Base-by-base conservation (phyloP, 2,329 filamentous ascomycete genomes). In the Microcyclospora pomicola region DNA sequence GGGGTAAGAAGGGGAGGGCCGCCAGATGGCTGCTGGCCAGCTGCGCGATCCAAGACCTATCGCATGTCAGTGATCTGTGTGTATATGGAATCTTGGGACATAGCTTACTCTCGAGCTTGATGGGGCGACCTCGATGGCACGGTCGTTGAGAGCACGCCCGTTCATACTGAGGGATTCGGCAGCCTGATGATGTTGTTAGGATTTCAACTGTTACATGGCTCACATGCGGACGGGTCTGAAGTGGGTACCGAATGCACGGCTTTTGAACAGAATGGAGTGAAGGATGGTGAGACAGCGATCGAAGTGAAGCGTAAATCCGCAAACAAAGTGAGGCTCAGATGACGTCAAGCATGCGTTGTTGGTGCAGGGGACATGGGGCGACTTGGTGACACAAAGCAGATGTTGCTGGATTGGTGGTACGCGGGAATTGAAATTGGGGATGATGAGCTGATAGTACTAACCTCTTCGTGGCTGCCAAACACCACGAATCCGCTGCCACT, bases 101-200 rank as follows among this genome's bases (percentile, higher is more conserved):
- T 27, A 11, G 42, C 44, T 42, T 42, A 47, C 91, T 41, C 91
- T 80, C 65, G 84, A 92, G n/a, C 85, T 94, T 7, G 88, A 96
- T 9, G 91, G 91, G 4, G 91, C 95, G 42, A 98, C 91, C 63
- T 98, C 91, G 56, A 98, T 96, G 47, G 91, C 91, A 69, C 96
- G 96, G 63, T 98, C 91, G 57, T 96, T 98, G 43, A 98, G 72
- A 37, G 91, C 91, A 54, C 91, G 85, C 38, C 91, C 91, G 56
- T 98, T 98, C 91, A 98, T 98, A 68, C 91, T 96, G 42, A 98
- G 73, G 62, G 85, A 93, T 62, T 98, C 91, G 35, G 91, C 91
- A 51, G 91, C 91, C 88, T 94, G 45, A 11, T 7, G 7, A 24
- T 24, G 5, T 24, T 7, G 19, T 24, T 24, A 24, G 19, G 7